Conservation (phyloP, 2,329 filamentous ascomycete genomes). For the Diaporthe eres region DNA sequence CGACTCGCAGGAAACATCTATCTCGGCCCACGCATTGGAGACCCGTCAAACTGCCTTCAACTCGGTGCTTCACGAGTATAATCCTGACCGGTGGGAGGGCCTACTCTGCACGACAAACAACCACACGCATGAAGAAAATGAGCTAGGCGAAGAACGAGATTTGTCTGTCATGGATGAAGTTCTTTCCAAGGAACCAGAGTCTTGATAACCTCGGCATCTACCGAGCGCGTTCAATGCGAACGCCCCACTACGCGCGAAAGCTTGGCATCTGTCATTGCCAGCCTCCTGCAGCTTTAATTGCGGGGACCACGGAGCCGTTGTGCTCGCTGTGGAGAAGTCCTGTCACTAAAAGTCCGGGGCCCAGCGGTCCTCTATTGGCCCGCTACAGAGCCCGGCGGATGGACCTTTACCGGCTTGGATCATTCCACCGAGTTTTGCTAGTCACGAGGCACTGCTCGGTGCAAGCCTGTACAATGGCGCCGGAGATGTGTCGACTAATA, state of each 20-base stretch:
- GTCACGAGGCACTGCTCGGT: background rate
- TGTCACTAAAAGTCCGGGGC: constrained; percentile 11
- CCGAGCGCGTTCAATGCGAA: background rate
- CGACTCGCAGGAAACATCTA: constrained; percentile 50
- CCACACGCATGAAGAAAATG: constrained; percentile 53
- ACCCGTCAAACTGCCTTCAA: constrained; percentile 51
- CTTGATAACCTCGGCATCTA: constrained; percentile 1
- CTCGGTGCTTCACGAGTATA: constrained; percentile 47
- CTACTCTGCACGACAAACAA: constrained; percentile 56
- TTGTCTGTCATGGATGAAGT: background rate
- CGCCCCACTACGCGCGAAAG: background rate
- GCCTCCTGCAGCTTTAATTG: constrained; percentile 11
- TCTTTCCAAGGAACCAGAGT: background rate
- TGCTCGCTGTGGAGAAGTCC: constrained; percentile 2
- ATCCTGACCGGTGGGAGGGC: constrained; percentile 46
- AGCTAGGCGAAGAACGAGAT: constrained; percentile 49
- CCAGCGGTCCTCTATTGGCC: background rate
- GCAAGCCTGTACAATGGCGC: background rate
- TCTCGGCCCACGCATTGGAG: constrained; percentile 50
- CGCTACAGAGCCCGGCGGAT: constrained; percentile 5
- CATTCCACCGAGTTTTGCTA: constrained; percentile 9
- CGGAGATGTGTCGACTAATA: background rate
- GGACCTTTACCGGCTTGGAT: constrained; percentile 1
- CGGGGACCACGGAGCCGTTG: constrained; percentile 20
- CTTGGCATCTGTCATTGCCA: constrained; percentile 22